Conservation (phyloP, 2,329 filamentous ascomycete genomes). For the Purpureocillium lavendulum region DNA sequence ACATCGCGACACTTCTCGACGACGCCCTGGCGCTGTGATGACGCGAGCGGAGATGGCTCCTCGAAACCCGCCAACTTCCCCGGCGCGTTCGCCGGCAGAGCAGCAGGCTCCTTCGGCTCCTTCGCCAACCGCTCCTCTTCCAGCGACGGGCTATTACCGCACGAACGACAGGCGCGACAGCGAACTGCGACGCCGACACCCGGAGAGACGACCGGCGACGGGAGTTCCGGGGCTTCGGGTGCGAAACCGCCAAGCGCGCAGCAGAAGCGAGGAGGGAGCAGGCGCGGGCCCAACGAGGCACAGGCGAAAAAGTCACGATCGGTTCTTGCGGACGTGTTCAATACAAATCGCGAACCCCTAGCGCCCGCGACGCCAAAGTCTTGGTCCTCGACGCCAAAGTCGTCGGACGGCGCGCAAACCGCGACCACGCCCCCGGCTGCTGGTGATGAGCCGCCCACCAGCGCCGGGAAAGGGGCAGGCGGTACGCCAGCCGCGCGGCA, state of each 20-base stretch:
- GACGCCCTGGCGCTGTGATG: slow-evolving; percentile 12
- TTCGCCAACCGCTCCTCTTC: slow-evolving; percentile 7
- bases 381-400: slow-evolving; percentile 13
- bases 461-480: too few species aligned
- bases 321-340: slow-evolving; percentile 24
- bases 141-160: slow-evolving; percentile 23
- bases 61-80: slow-evolving; percentile 14
- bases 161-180: slow-evolving; percentile 27
- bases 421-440: too few species aligned
- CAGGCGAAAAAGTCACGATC: slow-evolving; percentile 15
- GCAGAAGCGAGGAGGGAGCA: background rate
- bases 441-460: too few species aligned
- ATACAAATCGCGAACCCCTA: slow-evolving; percentile 15
- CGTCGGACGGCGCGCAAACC: background rate
- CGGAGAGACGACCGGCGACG: background rate
- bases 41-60: slow-evolving; percentile 11
- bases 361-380: slow-evolving; percentile 16
- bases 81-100: slow-evolving; percentile 12
- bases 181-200: slow-evolving; percentile 11
- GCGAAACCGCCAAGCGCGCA: background rate
- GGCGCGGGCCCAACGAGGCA: slow-evolving; percentile 3
- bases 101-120: slow-evolving; percentile 11
- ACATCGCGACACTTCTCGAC: slow-evolving; percentile 17
- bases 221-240: background rate
- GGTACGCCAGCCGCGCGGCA: too few species aligned